phyloP scores from a whole-genome alignment of 2,329 filamentous ascomycete genomes.

The Alternaria sp. region DNA sequence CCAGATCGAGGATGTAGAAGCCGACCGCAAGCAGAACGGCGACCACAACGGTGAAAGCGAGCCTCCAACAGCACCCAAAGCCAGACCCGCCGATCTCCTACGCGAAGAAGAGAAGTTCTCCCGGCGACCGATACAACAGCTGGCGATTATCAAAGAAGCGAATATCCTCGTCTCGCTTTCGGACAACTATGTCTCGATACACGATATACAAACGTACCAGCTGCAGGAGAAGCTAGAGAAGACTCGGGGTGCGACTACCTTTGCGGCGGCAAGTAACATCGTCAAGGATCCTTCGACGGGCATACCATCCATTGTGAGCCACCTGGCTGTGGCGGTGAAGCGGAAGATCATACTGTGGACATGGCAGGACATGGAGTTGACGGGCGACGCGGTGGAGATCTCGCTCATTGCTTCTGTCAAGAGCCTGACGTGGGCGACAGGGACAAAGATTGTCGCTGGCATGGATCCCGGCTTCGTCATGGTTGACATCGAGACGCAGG shows the following conservation, averaged over 20 bases:
- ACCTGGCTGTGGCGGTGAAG: constrained; percentile 92
- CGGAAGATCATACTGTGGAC: constrained; percentile 88
- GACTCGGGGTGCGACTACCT: constrained; percentile 88
- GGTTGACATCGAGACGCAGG: constrained; percentile 80
- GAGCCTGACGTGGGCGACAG: constrained; percentile 89
- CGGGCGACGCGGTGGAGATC: constrained; percentile 77
- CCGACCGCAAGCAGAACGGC: constrained; percentile 41
- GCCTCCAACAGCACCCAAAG: constrained; percentile 45
- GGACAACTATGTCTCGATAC: constrained; percentile 86
- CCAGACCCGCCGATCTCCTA: constrained; percentile 76
- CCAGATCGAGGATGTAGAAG: constrained; percentile 53
- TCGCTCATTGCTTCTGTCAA: constrained; percentile 84
- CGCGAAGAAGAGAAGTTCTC: constrained; percentile 96
- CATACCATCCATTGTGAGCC: constrained; percentile 91
- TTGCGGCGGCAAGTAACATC: constrained; percentile 95
- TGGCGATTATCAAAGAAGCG: constrained; percentile 94
- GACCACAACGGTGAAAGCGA: constrained; percentile 55
- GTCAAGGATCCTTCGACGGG: constrained; percentile 87
- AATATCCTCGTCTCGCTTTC: constrained; percentile 90
- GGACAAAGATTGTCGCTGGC: constrained; percentile 85
- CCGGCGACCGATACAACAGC: constrained; percentile 86
- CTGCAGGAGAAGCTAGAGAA: constrained; percentile 80
- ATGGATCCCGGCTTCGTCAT: constrained; percentile 92
- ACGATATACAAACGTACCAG: constrained; percentile 87
- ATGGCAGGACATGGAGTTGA: constrained; percentile 94